Evolutionary conservation across 148 eudicot species (phyloP).

Genomic region (Camellia japonica): DNA sequence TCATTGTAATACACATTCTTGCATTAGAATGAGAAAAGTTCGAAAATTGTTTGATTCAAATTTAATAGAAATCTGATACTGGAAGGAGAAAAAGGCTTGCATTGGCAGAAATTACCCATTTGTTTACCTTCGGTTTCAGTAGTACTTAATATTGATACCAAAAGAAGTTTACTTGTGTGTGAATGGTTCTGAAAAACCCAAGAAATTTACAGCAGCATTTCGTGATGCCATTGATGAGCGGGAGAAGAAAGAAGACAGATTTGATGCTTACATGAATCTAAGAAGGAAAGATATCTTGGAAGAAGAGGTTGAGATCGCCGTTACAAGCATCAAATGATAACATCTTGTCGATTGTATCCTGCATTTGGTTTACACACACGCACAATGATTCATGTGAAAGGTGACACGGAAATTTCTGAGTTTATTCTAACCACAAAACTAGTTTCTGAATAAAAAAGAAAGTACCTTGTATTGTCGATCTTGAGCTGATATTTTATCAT

Average conservation of each 20-base stretch:
- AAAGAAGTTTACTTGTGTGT: background rate
- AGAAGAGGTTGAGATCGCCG: too few species aligned
- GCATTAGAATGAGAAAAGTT: too few species aligned
- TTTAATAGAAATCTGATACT: too few species aligned
- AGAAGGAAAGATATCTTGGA: too few species aligned
- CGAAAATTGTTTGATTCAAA: too few species aligned
- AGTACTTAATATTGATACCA: background rate
- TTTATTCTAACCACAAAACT: too few species aligned
- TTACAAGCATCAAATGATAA: slow-evolving; percentile 69
- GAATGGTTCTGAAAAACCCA: too few species aligned
- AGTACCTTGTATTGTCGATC: slow-evolving; percentile 80
- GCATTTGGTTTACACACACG: slow-evolving; percentile 23
- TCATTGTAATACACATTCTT: too few species aligned
- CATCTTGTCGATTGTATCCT: slow-evolving; percentile 78
- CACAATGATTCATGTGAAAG: background rate
- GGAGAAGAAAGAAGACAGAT: too few species aligned
- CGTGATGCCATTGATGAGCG: too few species aligned
- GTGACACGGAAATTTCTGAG: background rate
- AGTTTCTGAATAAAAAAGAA: slow-evolving; percentile 13
- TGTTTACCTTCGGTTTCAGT: background rate
- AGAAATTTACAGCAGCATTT: too few species aligned
- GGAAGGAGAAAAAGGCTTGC: background rate
- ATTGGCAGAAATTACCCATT: background rate
- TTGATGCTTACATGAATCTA: too few species aligned
- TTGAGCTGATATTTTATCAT: slow-evolving; percentile 53